phyloP scores from a whole-genome alignment of 176 grass and related monocot genomes.

The Triticum aestivum region IWGSC_CS_RefSeq_v2.1 NC_057814.1:71350681-71351180 shows the following conservation, averaged over 20 bases:
- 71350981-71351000: not conserved
- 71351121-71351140: constrained; percentile 75
- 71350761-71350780: not conserved
- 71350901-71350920: not conserved
- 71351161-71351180: constrained; percentile 80
- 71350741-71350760: not conserved
- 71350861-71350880: not conserved
- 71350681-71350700: not conserved
- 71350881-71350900: not conserved
- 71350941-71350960: not conserved
- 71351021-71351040: not conserved
- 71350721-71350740: not conserved
- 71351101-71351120: constrained; percentile 72
- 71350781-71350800: not conserved
- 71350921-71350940: not conserved
- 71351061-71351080: constrained; percentile 74
- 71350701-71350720: not conserved
- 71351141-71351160: constrained; percentile 87
- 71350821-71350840: not conserved
- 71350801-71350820: not conserved
- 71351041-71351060: constrained; percentile 60
- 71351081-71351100: constrained; percentile 76
- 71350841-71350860: not conserved
- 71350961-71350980: not conserved
- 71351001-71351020: not conserved